Evolutionary conservation across 2,329 filamentous ascomycete genomes (phyloP).

Genomic region (Cladosporium sp.): DNA sequence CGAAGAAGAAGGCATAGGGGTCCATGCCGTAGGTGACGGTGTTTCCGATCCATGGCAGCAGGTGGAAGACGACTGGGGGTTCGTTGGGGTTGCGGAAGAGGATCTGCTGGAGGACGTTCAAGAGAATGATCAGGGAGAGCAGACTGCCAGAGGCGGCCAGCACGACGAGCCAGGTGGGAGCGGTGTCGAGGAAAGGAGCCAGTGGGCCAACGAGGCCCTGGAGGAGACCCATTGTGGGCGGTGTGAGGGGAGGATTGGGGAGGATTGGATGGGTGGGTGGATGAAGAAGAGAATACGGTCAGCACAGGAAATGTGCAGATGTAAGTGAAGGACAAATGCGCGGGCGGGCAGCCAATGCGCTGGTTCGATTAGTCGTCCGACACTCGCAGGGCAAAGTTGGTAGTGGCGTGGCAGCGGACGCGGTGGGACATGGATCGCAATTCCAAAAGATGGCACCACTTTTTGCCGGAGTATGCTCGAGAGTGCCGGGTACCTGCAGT

Average conservation of each 20-base stretch:
- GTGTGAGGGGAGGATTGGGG: background rate
- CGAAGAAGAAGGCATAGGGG: slow-evolving; percentile 77
- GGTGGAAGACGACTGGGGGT: slow-evolving; percentile 60
- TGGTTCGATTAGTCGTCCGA: slow-evolving; percentile 6
- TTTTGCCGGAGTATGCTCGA: background rate
- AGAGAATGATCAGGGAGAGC: slow-evolving; percentile 54
- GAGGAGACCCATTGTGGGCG: slow-evolving; percentile 49
- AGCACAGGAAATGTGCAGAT: background rate
- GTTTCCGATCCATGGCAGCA: slow-evolving; percentile 72
- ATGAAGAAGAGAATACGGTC: background rate
- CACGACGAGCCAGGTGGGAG: slow-evolving; percentile 39
- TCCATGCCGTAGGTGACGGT: slow-evolving; percentile 94
- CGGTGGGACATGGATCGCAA: background rate
- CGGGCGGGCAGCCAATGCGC: slow-evolving; percentile 5
- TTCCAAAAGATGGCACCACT: background rate
- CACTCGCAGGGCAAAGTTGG: background rate
- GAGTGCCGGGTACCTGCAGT: slow-evolving; percentile 5
- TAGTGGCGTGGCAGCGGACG: background rate
- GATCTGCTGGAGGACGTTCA: slow-evolving; percentile 78
- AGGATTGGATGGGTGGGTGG: background rate
- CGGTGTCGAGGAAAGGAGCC: slow-evolving; percentile 24
- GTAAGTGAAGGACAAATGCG: slow-evolving; percentile 1
- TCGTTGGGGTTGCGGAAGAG: slow-evolving; percentile 63
- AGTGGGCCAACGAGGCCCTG: slow-evolving; percentile 44
- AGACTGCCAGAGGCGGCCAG: slow-evolving; percentile 43